These are phyloP conservation scores for Penicillium lividum DNA, from an alignment of 495 filamentous ascomycete genomes.

Conservation along the genomic window DNA sequence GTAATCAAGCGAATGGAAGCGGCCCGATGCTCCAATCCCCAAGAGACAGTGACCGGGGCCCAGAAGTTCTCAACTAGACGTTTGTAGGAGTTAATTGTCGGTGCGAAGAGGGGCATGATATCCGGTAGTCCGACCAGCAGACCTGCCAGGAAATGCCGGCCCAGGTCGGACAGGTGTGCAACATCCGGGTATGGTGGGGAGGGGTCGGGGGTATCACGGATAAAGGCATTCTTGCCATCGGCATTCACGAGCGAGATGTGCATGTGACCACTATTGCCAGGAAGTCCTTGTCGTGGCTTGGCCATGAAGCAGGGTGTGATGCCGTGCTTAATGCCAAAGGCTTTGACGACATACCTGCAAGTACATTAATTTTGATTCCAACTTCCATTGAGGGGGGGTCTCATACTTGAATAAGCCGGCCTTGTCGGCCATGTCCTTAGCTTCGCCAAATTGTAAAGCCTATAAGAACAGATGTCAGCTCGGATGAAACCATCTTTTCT, in stretches of 20 bases:
- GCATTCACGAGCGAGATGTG: constrained; percentile 77
- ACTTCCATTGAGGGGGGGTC: not conserved
- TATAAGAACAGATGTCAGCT: constrained; percentile 26
- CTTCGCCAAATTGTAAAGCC: constrained; percentile 83
- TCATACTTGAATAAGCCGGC: constrained; percentile 87
- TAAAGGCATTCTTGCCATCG: constrained; percentile 73
- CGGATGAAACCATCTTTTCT: not conserved
- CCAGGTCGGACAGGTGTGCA: constrained; percentile 77
- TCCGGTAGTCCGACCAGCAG: constrained; percentile 86
- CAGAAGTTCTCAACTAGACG: constrained; percentile 98
- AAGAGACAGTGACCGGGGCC: constrained; percentile 96
- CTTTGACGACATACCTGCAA: constrained; percentile 76
- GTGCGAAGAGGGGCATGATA: constrained; percentile 92
- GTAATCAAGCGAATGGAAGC: constrained; percentile 88
- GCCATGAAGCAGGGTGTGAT: constrained; percentile 99
- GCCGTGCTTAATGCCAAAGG: constrained; percentile 77
- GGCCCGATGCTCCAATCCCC: constrained; percentile 93
- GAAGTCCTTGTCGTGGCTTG: constrained; percentile 87
- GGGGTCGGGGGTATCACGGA: constrained; percentile 67
- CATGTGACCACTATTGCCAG: constrained; percentile 94
- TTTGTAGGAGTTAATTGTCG: constrained; percentile 96
- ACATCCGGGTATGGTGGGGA: constrained; percentile 73
- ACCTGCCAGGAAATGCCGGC: constrained; percentile 91
- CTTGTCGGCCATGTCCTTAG: constrained; percentile 84
- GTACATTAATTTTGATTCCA: not conserved